A percentile compares a stretch with the other conserved stretches of the same genome.
phyloP scores from a whole-genome alignment of 805 yeast species.

The Saccharomyces mikatae region DNA sequence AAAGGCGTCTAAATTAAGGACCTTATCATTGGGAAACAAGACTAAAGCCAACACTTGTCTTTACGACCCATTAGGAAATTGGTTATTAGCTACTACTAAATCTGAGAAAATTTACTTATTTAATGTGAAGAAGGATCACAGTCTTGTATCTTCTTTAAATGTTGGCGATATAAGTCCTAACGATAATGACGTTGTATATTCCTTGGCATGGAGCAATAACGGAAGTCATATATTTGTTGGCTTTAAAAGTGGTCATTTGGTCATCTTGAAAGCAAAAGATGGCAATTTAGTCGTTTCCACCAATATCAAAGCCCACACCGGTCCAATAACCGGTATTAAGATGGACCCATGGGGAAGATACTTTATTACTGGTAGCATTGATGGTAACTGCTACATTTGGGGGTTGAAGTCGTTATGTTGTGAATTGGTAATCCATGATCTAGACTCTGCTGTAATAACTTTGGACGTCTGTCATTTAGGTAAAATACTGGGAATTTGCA shows the following conservation, averaged over 20 bases:
- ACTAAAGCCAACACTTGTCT: constrained; percentile 16
- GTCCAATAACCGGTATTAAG: constrained; percentile 39
- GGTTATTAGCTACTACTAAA: constrained; percentile 38
- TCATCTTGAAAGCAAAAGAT: constrained; percentile 11
- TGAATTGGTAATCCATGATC: constrained; percentile 9
- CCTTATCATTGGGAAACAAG: constrained; percentile 7
- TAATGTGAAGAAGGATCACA: constrained; percentile 29
- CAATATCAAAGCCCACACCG: constrained; percentile 39
- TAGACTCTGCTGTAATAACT: constrained; percentile 12
- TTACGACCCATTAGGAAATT: constrained; percentile 42
- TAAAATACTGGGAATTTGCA: constrained; percentile 16
- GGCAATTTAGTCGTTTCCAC: constrained; percentile 3
- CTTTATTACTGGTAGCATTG: constrained; percentile 42
- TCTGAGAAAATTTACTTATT: constrained; percentile 33
- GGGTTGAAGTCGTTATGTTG: constrained; percentile 13
- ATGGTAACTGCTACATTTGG: constrained; percentile 25
- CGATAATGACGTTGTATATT: constrained; percentile 23
- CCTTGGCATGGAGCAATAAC: constrained; percentile 28
- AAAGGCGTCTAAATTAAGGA: constrained; percentile 11
- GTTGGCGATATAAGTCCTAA: constrained; percentile 2
- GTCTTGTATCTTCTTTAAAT: constrained; percentile 10
- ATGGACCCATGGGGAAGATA: constrained; percentile 47
- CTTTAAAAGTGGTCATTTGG: constrained; percentile 39
- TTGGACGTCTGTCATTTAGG: constrained; percentile 22
- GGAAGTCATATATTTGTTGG: constrained; percentile 39